These are phyloP conservation scores for Oryza glaberrima DNA, from an alignment of 176 grass and related monocot genomes.

Conservation along the genomic window DNA sequence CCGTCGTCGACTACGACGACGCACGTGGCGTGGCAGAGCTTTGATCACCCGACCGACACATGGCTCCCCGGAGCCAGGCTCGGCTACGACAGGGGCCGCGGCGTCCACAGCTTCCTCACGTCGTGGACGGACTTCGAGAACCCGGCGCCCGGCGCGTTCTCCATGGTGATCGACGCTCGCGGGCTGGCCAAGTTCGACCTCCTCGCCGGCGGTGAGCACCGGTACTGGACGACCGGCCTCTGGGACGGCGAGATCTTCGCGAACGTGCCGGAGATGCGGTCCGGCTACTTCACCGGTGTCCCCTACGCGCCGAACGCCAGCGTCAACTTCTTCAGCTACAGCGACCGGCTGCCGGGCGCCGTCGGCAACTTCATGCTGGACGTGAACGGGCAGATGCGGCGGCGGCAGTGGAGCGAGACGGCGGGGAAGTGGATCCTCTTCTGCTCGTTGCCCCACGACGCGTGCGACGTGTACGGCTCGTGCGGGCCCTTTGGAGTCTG, in stretches of 20 bases:
- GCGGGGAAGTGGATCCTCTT: constrained; percentile 41
- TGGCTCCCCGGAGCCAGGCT: constrained; percentile 68
- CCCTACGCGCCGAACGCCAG: constrained; percentile 48
- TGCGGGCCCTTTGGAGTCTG: constrained; percentile 62
- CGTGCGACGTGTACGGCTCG: constrained; percentile 55
- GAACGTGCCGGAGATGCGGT: constrained; percentile 67
- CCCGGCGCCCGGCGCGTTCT: constrained; percentile 60
- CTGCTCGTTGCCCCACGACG: constrained; percentile 50
- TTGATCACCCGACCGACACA: constrained; percentile 74
- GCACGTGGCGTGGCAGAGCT: constrained; percentile 56
- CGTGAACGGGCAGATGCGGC: constrained; percentile 58
- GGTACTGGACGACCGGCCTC: constrained; percentile 57
- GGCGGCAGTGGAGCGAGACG: constrained; percentile 37
- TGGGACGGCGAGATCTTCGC: constrained; percentile 57
- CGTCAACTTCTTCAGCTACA: constrained; percentile 62
- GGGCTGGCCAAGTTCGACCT: constrained; percentile 47
- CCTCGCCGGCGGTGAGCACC: constrained; percentile 21
- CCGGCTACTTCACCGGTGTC: constrained; percentile 54
- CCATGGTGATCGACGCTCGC: constrained; percentile 47
- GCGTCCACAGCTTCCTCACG: constrained; percentile 51
- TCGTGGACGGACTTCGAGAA: constrained; percentile 53
- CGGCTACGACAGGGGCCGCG: constrained; percentile 45
- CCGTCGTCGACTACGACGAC: too few relatives aligned
- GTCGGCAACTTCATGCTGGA: constrained; percentile 61
- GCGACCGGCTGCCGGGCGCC: constrained; percentile 11